These are phyloP conservation scores for Lepidium aucheri DNA, from an alignment of 345 rosid species.

Conservation along the genomic window DNA sequence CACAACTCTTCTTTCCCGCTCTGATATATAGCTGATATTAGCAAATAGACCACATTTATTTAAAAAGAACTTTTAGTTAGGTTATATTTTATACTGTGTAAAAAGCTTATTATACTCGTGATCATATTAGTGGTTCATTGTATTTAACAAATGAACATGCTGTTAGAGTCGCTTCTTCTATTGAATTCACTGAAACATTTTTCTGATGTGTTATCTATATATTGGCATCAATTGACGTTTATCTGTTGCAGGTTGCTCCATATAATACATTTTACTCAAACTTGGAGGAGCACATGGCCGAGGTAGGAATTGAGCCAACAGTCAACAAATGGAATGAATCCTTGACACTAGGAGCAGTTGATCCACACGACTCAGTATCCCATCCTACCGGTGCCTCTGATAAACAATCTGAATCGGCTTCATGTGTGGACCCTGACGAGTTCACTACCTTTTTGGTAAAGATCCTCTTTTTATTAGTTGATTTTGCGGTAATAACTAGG, in stretches of 20 bases:
- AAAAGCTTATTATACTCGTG: background rate
- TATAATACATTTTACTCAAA: constrained; percentile 84
- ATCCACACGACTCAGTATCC: constrained; percentile 83
- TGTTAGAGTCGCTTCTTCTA: background rate
- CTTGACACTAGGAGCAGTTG: constrained; percentile 69
- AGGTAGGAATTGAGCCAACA: constrained; percentile 67
- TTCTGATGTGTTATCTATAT: background rate
- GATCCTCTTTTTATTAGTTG: background rate
- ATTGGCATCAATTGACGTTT: constrained; percentile 10
- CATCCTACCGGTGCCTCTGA: constrained; percentile 95
- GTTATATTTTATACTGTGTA: background rate
- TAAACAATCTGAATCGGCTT: constrained; percentile 72
- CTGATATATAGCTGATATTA: background rate
- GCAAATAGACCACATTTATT: background rate
- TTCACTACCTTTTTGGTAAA: constrained; percentile 88
- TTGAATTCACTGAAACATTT: background rate
- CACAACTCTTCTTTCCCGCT: background rate
- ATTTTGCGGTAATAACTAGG: background rate
- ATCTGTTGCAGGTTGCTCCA: constrained; percentile 73
- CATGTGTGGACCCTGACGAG: constrained; percentile 71
- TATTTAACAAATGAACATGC: background rate
- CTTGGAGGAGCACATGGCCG: constrained; percentile 84
- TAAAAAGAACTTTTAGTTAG: background rate
- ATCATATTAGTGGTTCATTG: background rate
- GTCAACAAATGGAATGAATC: constrained; percentile 92